Base-by-base conservation (phyloP, 2,329 filamentous ascomycete genomes). In the Lecanicillium sp. region DNA sequence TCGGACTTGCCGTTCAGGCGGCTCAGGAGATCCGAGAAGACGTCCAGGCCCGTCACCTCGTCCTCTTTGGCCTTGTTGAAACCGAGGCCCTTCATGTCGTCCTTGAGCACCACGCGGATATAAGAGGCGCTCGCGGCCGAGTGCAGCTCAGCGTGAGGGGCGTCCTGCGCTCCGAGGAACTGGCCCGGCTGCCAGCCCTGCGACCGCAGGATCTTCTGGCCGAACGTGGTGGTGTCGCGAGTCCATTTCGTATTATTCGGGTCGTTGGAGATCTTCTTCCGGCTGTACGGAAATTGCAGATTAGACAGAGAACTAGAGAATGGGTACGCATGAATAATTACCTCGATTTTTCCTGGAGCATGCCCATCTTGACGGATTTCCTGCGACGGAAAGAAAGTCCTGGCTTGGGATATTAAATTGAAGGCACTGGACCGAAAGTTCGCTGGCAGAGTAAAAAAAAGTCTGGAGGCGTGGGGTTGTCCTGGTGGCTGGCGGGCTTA, bases 181-280 rank as follows among this genome's bases (percentile, higher is more conserved):
- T 85, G 77, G 29, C 93, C 93, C 0, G 90, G 89, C 52, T 84
- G 78, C 93, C 93, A 98, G 55, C 93, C 93, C 60, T 96, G 90
- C 14, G 85, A 76, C 42, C 84, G 81, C 61, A 98, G 82, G 56
- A 97, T 91, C 62, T 83, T 87, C 65, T 95, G 90, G 57, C 93
- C 93, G 65, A 93, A 97, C 46, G 82, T 84, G 49, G 78, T 78
- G 55, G 85, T 87, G 63, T 90, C 85, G 60, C 84, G 83, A 49
- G 85, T 83, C 93, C 93, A 98, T 75, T 80, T 82, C 40, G 88
- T 95, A 67, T 97, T 98, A 70, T 97, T 96, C 7, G 93, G 93
- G 68, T 98, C 93, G 63, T 86, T 78, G 56, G 85, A 86, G 62
- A 97, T 83, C 70, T 91, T 95, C 40, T 75, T 58, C 44, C 66